These are phyloP conservation scores for Madurella mycetomatis DNA, from an alignment of 2,329 filamentous ascomycete species.

Conservation along the genomic window DNA sequence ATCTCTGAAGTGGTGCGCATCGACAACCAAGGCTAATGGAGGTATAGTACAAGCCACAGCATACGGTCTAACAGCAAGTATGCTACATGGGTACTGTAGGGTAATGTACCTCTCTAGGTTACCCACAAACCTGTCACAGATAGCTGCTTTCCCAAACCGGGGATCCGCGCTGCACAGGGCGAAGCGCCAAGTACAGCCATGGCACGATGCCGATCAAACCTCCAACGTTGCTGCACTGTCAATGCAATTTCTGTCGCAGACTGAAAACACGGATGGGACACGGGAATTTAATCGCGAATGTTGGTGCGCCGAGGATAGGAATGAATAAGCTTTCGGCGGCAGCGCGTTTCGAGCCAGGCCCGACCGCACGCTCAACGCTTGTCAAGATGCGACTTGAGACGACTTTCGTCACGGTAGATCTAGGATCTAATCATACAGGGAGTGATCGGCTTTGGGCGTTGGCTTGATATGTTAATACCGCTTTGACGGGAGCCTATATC, in stretches of 20 bases:
- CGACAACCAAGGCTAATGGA: no score
- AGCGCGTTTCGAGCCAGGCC: neutral
- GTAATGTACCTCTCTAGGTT: no score
- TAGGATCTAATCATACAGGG: neutral
- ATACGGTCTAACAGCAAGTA: no score
- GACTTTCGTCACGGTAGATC: constrained; percentile 5
- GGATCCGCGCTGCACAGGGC: neutral
- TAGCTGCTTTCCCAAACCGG: neutral
- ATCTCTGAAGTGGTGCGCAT: no score
- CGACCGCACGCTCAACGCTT: neutral
- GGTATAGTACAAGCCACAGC: no score
- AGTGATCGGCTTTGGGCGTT: neutral
- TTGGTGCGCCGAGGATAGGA: no score
- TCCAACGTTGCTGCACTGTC: neutral
- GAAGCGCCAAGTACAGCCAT: neutral
- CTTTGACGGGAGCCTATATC: neutral
- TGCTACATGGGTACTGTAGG: no score
- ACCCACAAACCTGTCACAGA: neutral
- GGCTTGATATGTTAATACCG: neutral
- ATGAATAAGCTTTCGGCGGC: neutral
- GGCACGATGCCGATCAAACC: constrained; percentile 5
- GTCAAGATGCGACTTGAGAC: constrained; percentile 5
- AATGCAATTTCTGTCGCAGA: neutral
- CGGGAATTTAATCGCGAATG: no score
- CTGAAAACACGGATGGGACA: neutral